Conservation (phyloP, 2,329 filamentous ascomycete genomes). For the Penicillium expansum region DNA sequence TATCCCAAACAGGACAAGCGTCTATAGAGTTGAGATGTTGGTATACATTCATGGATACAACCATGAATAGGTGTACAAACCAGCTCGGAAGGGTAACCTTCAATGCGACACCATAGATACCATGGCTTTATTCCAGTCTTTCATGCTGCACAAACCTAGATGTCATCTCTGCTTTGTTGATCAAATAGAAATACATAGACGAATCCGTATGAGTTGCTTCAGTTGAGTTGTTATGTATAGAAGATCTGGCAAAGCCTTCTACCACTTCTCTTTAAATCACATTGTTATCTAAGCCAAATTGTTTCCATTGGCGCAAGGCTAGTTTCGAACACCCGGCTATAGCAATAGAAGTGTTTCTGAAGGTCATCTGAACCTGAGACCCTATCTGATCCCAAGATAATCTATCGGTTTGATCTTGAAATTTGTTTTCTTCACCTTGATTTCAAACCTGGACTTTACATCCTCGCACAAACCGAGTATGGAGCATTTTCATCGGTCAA, state of each 20-base stretch:
- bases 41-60: background rate
- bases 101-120: background rate
- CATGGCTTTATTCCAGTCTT: slow-evolving; percentile 3
- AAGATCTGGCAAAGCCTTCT: background rate
- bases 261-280: background rate
- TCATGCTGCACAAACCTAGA: background rate
- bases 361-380: background rate
- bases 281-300: background rate
- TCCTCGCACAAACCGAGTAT: background rate
- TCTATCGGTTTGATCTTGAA: background rate
- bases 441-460: background rate
- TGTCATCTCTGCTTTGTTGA: slow-evolving; percentile 1
- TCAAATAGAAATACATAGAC: background rate
- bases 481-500: background rate
- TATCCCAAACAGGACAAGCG: background rate
- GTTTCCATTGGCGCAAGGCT: background rate
- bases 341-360: background rate
- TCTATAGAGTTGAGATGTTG: background rate
- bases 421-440: background rate
- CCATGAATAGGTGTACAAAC: background rate
- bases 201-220: background rate
- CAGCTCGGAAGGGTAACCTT: background rate
- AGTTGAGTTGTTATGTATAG: background rate
- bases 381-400: background rate
- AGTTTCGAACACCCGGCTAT: background rate